Conservation (phyloP, 2,329 filamentous ascomycete species). For the Aspergillus sp. region DNA sequence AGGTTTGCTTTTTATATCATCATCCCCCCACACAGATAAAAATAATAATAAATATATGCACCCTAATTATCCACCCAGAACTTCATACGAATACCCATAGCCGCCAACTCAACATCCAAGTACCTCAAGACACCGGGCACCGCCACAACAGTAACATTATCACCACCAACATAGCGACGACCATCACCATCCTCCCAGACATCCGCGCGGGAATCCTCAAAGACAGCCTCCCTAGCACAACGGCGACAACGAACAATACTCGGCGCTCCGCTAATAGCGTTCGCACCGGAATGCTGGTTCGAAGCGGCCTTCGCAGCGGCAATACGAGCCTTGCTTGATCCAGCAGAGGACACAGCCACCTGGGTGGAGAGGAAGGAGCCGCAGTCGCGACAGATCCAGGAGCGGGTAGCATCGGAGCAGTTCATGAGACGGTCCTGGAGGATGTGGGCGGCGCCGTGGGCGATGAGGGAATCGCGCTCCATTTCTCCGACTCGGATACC, state of each 20-base stretch:
- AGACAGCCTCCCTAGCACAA: constrained; percentile 67
- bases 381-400: constrained; percentile 86
- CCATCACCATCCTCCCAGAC: constrained; percentile 91
- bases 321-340: constrained; percentile 30
- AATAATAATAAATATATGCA: too few relatives aligned
- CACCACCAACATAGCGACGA: constrained; percentile 79
- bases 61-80: constrained; percentile 68
- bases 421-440: constrained; percentile 95
- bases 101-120: constrained; percentile 90
- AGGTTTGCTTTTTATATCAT: constrained; percentile 7
- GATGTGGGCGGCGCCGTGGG: constrained; percentile 92
- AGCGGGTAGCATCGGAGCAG: constrained; percentile 88
- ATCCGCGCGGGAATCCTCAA: constrained; percentile 67
- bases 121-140: constrained; percentile 91
- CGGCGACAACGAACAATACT: constrained; percentile 75
- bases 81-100: constrained; percentile 95
- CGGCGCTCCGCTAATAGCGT: constrained; percentile 60
- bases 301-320: constrained; percentile 35
- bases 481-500: constrained; percentile 99
- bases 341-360: constrained; percentile 43
- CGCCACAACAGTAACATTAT: constrained; percentile 86
- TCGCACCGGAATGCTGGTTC: constrained; percentile 37
- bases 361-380: constrained; percentile 89
- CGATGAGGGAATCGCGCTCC: constrained; percentile 93
- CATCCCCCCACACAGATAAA: constrained; percentile 3